Percentiles rank a stretch among this genome's conserved stretches.
These are phyloP conservation scores for Phytopythium ostracodes DNA, from an alignment of 352 stramenopile genomes.

Conservation along the genomic window DNA sequence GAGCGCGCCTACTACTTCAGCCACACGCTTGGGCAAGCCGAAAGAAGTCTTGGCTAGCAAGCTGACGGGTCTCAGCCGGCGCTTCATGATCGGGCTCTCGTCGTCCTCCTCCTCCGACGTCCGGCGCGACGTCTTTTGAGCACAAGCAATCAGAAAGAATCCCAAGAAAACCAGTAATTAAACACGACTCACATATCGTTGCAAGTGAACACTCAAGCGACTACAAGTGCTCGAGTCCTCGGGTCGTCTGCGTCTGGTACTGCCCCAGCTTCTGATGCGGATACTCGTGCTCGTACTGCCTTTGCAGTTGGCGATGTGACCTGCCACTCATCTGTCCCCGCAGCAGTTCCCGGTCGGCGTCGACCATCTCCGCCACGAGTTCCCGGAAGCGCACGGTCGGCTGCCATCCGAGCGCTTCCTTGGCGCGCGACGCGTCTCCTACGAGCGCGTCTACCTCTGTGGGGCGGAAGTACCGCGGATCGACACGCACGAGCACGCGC, in stretches of 20 bases:
- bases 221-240: not conserved
- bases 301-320: not conserved
- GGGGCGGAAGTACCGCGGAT: slow-evolving; percentile 97
- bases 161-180: not conserved
- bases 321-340: not conserved
- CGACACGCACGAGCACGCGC: slow-evolving; percentile 92
- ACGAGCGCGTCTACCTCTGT: slow-evolving; percentile 98
- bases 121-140: slow-evolving; percentile 63
- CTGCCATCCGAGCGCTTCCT: slow-evolving; percentile 89
- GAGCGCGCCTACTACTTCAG: slow-evolving; percentile 10
- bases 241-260: not conserved
- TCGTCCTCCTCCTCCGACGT: slow-evolving; percentile 25
- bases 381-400: slow-evolving; percentile 90
- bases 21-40: not conserved
- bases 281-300: not conserved
- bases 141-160: not conserved
- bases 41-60: slow-evolving; percentile 47
- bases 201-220: too few relatives aligned
- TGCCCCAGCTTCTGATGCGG: not conserved
- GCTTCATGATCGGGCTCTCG: slow-evolving; percentile 54
- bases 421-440: slow-evolving; percentile 93
- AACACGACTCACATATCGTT: not conserved
- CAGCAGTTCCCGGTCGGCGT: slow-evolving; percentile 57
- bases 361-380: slow-evolving; percentile 97
- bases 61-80: slow-evolving; percentile 44